These are phyloP conservation scores for Arthrobotrys iridis DNA, from an alignment of 2,329 filamentous ascomycete species.

Conservation along the genomic window DNA sequence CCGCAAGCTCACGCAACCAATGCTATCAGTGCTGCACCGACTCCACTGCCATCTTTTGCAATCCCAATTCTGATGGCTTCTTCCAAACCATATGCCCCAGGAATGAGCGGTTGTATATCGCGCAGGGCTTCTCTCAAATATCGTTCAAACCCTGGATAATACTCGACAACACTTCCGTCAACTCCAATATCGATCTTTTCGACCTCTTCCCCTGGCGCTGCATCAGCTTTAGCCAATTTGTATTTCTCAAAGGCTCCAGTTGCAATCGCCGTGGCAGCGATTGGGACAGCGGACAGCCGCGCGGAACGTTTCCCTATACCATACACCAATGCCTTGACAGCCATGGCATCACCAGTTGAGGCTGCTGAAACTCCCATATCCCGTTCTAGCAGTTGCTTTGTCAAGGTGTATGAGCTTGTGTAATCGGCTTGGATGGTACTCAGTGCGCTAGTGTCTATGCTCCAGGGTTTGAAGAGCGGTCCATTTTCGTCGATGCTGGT, in stretches of 20 bases:
- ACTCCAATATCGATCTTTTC: constrained; percentile 89
- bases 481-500: constrained; percentile 71
- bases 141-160: constrained; percentile 91
- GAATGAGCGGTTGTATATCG: constrained; percentile 74
- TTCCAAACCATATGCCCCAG: constrained; percentile 75
- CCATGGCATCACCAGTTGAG: constrained; percentile 79
- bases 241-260: constrained; percentile 65
- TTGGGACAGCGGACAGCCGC: constrained; percentile 84
- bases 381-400: constrained; percentile 80
- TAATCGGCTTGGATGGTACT: constrained; percentile 85
- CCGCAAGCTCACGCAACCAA: constrained; percentile 71
- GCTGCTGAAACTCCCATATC: constrained; percentile 79
- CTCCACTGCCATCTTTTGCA: constrained; percentile 93
- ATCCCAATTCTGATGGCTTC: constrained; percentile 92
- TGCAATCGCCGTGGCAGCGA: constrained; percentile 83
- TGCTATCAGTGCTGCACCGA: constrained; percentile 95
- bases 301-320: constrained; percentile 90
- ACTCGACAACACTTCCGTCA: constrained; percentile 92
- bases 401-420: constrained; percentile 74
- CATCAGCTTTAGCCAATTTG: constrained; percentile 37
- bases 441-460: constrained; percentile 88
- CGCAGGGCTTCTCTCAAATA: constrained; percentile 85
- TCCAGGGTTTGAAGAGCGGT: constrained; percentile 81
- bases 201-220: constrained; percentile 67
- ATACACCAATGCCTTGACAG: constrained; percentile 82